Evolutionary conservation across 108 stramenopile genomes (phyloP).

Genomic region (Nannochloropsis salina): DNA sequence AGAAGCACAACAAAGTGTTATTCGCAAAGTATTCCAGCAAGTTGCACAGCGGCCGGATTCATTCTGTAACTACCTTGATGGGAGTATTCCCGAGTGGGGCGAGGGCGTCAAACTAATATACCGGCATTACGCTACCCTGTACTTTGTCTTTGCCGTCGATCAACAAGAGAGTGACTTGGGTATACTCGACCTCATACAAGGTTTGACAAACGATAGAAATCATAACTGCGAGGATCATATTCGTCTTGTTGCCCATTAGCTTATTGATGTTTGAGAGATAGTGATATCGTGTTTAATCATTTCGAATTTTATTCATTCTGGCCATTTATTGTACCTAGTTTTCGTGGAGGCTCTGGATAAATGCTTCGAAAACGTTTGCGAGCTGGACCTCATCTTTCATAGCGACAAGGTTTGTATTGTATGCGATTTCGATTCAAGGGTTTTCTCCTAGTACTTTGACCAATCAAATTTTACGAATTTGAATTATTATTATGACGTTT

Average conservation of each 20-base stretch:
- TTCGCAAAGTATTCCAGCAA: conserved; percentile 88
- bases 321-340: conserved; percentile 56
- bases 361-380: conserved; percentile 99
- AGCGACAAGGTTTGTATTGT: conserved; percentile 69
- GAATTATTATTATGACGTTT: not conserved
- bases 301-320: not conserved
- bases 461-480: not conserved
- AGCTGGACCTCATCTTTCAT: conserved; percentile 98
- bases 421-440: not conserved
- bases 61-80: conserved; percentile 98
- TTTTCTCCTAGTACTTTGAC: not conserved
- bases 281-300: not conserved
- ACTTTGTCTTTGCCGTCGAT: conserved; percentile 98
- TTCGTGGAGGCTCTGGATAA: conserved; percentile 98
- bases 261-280: too few species aligned
- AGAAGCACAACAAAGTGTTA: conserved; percentile 82
- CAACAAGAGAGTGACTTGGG: conserved; percentile 94
- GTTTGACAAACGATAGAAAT: not conserved
- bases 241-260: too few species aligned
- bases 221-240: too few species aligned
- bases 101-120: conserved; percentile 95
- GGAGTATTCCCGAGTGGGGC: conserved; percentile 90
- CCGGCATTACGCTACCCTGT: conserved; percentile 97
- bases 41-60: conserved; percentile 88
- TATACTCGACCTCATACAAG: conserved; percentile 95